phyloP scores from a whole-genome alignment of 208 protist species.

The Crithidia fasciculata region DNA sequence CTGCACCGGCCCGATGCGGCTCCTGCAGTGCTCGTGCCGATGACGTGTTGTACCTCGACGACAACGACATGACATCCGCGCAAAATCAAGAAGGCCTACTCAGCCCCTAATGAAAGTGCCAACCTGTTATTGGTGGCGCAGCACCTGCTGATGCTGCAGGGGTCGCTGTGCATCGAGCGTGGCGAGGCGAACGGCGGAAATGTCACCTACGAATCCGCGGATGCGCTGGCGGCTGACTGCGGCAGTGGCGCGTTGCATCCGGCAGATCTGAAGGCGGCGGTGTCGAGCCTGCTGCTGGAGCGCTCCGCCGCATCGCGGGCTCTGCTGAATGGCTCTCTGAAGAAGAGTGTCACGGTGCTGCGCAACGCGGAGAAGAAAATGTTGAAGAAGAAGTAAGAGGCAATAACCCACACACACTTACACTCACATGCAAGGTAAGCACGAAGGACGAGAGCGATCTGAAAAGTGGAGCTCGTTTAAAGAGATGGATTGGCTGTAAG shows the following conservation, averaged over 20 bases:
- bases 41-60: conserved; percentile 97
- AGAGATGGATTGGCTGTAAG: too few species aligned
- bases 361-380: conserved; percentile 85
- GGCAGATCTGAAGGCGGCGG: conserved; percentile 90
- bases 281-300: conserved; percentile 73
- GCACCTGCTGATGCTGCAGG: conserved; percentile 51
- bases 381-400: conserved; percentile 63
- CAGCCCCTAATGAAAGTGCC: conserved; percentile 76
- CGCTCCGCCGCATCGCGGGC: conserved; percentile 36
- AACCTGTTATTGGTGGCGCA: conserved; percentile 92
- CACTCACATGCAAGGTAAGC: neutral
- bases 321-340: conserved; percentile 55
- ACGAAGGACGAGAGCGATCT: too few species aligned
- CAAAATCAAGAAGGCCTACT: conserved; percentile 98
- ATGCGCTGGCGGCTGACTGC: conserved; percentile 65
- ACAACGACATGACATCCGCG: conserved; percentile 92
- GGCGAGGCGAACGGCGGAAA: conserved; percentile 67
- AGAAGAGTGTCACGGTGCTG: conserved; percentile 67
- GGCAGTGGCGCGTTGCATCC: conserved; percentile 83
- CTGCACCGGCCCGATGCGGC: conserved; percentile 77
- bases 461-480: too few species aligned
- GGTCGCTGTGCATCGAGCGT: conserved; percentile 54
- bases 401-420: neutral
- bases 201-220: conserved; percentile 51
- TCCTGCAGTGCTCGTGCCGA: conserved; percentile 88